phyloP scores from a whole-genome alignment of 345 rosid genomes.

The Clausena lansium region DNA sequence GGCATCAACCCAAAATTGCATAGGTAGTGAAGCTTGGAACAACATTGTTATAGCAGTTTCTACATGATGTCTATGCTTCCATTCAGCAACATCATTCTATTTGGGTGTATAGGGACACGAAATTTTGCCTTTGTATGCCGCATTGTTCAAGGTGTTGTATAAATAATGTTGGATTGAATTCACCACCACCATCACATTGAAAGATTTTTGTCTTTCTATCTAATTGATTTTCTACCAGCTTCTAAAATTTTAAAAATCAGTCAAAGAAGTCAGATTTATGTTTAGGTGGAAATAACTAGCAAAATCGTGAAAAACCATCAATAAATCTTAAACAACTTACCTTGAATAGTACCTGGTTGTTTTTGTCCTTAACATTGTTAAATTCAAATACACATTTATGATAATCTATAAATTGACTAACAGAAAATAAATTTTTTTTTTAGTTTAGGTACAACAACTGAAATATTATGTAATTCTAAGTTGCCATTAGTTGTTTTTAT shows the following conservation, averaged over 20 bases:
- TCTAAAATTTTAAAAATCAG: not conserved
- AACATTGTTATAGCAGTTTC: not conserved
- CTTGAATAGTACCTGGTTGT: not conserved
- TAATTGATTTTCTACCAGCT: not conserved
- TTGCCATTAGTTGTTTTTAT: not conserved
- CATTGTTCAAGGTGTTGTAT: not conserved
- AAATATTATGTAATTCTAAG: not conserved
- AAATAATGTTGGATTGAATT: not conserved
- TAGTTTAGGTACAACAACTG: not conserved
- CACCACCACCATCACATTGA: slow-evolving; percentile 1
- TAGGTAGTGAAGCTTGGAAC: not conserved
- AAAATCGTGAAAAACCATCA: not conserved
- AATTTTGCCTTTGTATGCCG: not conserved
- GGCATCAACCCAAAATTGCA: not conserved
- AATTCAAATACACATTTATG: not conserved
- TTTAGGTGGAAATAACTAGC: not conserved
- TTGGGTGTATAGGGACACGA: not conserved
- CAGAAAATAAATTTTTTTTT: not conserved
- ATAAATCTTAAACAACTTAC: too few species aligned
- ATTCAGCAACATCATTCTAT: not conserved
- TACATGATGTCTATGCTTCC: not conserved
- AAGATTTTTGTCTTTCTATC: not conserved
- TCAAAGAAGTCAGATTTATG: not conserved
- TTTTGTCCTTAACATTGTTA: not conserved
- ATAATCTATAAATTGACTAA: not conserved